These are phyloP conservation scores for Cutaneotrichosporon cavernicola DNA, from an alignment of 1,284 basidiomycete species.

Conservation along the genomic window DNA sequence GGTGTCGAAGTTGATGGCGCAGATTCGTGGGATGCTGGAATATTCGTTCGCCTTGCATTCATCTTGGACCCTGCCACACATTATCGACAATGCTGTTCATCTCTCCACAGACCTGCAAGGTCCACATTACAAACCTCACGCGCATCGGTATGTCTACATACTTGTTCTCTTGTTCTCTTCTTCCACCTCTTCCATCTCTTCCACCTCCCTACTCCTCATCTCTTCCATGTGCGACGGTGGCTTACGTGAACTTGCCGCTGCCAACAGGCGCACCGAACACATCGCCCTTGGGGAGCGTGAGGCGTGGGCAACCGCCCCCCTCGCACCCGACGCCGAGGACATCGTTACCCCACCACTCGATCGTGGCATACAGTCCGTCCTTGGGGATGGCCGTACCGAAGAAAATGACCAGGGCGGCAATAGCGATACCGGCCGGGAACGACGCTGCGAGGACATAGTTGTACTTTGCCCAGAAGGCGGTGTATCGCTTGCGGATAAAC, in stretches of 20 bases:
- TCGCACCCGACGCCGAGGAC: conserved; percentile 25
- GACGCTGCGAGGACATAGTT: conserved; percentile 50
- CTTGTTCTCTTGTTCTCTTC: not conserved
- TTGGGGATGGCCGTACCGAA: conserved; percentile 30
- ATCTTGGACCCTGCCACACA: no score
- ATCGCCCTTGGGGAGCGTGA: not conserved
- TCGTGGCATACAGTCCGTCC: conserved; percentile 20
- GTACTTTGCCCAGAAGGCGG: conserved; percentile 49
- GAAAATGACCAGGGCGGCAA: conserved; percentile 45
- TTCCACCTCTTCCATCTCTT: not conserved
- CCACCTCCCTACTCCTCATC: not conserved
- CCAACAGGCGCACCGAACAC: not conserved
- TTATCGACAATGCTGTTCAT: no score
- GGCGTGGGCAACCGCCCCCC: conserved; percentile 21
- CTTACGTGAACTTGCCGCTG: not conserved
- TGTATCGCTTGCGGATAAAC: conserved; percentile 32
- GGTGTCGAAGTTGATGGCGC: no score
- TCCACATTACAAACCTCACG: no score
- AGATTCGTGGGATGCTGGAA: no score
- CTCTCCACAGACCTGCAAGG: no score
- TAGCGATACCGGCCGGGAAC: conserved; percentile 47
- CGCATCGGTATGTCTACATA: no score
- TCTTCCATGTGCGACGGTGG: not conserved
- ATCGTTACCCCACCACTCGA: conserved; percentile 33
- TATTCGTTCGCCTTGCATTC: no score